These are phyloP conservation scores for Kitagawia praeruptora DNA, from an alignment of 129 eudicot species.

Conservation along the genomic window DNA sequence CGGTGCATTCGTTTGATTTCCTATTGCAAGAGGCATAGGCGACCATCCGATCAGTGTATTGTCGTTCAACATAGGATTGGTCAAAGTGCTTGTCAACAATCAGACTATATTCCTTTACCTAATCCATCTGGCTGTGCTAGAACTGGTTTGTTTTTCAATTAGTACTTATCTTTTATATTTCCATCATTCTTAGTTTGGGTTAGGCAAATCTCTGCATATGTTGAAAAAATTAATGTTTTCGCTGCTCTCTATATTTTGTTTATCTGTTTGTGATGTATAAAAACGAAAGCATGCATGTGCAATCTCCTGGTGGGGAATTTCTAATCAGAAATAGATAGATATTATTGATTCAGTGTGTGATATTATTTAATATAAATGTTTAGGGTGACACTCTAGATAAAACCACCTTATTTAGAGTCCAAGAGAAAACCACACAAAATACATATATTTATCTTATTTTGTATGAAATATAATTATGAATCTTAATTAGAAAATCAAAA, in stretches of 20 bases:
- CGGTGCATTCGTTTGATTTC: conserved; percentile 84
- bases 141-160: conserved; percentile 42
- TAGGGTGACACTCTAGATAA: too few relatives aligned
- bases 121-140: conserved; percentile 98
- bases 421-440: too few relatives aligned
- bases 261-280: background rate
- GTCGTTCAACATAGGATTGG: conserved; percentile 41
- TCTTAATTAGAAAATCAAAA: too few relatives aligned
- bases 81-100: conserved; percentile 32
- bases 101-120: conserved; percentile 41
- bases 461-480: too few relatives aligned
- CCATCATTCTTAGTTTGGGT: background rate
- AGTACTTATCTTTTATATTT: background rate
- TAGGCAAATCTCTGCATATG: background rate
- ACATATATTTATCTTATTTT: too few relatives aligned
- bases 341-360: background rate
- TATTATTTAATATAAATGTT: too few relatives aligned
- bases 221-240: background rate
- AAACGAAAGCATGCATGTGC: background rate
- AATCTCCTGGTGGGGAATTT: background rate
- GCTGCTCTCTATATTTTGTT: background rate
- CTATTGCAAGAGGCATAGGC: conserved; percentile 86
- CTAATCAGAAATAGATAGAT: background rate
- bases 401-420: too few relatives aligned
- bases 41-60: conserved; percentile 41